phyloP scores from a whole-genome alignment of 371 early-diverging fungal genomes.

The Rhizopus stolonifer region DNA sequence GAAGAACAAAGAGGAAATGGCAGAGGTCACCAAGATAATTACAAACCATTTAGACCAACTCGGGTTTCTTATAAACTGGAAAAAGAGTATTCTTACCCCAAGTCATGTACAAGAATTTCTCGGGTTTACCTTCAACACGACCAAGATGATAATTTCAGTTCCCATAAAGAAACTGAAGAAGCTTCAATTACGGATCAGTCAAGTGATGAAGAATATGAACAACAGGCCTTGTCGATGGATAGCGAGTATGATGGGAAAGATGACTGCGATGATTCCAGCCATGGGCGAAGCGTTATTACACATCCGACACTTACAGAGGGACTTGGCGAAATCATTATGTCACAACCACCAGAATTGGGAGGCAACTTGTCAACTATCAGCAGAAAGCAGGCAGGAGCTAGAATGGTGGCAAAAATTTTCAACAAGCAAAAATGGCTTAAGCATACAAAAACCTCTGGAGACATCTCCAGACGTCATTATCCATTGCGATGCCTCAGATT shows the following conservation, averaged over 20 bases:
- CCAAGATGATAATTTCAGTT: conserved; percentile 34
- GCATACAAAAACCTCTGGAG: neutral
- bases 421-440: neutral
- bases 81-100: neutral
- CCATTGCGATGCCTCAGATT: conserved; percentile 1
- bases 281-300: no score
- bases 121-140: conserved; percentile 1
- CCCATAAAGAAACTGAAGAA: conserved; percentile 95
- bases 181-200: conserved; percentile 22
- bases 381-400: neutral
- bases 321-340: neutral
- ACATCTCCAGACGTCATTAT: neutral
- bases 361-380: neutral
- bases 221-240: conserved; percentile 9
- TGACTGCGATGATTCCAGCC: conserved; percentile 20
- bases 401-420: neutral
- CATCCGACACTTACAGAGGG: conserved; percentile 11
- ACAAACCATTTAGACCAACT: neutral
- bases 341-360: neutral
- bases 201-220: neutral
- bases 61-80: conserved; percentile 5
- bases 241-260: conserved; percentile 14
- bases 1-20: neutral
- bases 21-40: neutral
- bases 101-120: neutral